phyloP scores from a whole-genome alignment of 2,329 filamentous ascomycete genomes.

The Colletotrichum sublineola region DNA sequence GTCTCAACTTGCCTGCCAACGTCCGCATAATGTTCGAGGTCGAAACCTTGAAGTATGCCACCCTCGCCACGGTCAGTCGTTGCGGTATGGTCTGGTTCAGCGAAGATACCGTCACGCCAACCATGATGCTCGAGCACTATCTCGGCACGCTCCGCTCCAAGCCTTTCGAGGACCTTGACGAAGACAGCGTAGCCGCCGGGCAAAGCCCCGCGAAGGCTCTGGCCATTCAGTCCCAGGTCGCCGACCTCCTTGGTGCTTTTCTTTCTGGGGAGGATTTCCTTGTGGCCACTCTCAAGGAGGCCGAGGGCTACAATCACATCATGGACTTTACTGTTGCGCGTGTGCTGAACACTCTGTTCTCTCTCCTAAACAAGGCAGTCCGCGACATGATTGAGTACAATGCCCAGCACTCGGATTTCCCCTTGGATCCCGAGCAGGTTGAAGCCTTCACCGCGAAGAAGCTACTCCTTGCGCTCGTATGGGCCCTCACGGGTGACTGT shows the following conservation, averaged over 20 bases:
- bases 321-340: conserved; percentile 98
- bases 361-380: conserved; percentile 92
- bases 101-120: conserved; percentile 93
- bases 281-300: conserved; percentile 79
- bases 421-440: conserved; percentile 88
- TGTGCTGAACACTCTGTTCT: conserved; percentile 93
- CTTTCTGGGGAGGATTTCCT: conserved; percentile 87
- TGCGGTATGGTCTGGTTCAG: conserved; percentile 99
- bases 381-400: conserved; percentile 97
- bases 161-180: conserved; percentile 94
- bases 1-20: conserved; percentile 92
- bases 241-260: conserved; percentile 81
- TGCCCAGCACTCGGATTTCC: conserved; percentile 92
- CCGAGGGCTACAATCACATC: conserved; percentile 88
- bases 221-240: conserved; percentile 82
- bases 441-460: conserved; percentile 95
- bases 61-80: conserved; percentile 97
- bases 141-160: conserved; percentile 84
- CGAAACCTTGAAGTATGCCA: conserved; percentile 96
- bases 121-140: conserved; percentile 94
- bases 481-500: conserved; percentile 96
- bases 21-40: conserved; percentile 99
- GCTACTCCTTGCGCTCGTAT: conserved; percentile 90
- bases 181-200: conserved; percentile 84
- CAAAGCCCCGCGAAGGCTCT: conserved; percentile 84